Conservation (phyloP, 371 early-diverging fungal genomes). For the Mortierella sp. region DNA sequence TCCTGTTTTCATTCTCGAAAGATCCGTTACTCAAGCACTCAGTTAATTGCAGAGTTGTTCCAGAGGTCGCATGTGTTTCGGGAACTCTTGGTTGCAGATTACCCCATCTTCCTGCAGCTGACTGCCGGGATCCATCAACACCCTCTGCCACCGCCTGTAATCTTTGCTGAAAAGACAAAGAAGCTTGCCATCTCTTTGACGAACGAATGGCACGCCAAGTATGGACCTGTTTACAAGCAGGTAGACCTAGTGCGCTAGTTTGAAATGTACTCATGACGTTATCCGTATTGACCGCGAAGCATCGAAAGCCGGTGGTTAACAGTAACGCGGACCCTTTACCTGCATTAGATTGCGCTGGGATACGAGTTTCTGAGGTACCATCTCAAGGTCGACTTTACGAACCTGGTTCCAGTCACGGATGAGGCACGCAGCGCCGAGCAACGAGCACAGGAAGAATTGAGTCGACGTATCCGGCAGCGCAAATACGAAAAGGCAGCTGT, state of each 20-base stretch:
- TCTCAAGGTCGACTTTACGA: constrained; percentile 59
- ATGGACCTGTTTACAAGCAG: constrained; percentile 67
- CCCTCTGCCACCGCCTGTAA: constrained; percentile 69
- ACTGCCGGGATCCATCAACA: constrained; percentile 70
- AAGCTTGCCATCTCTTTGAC: constrained; percentile 65
- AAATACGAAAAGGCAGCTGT: constrained; percentile 59
- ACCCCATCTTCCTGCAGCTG: constrained; percentile 68
- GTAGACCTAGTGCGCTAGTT: constrained; percentile 2
- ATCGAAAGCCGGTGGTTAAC: not conserved
- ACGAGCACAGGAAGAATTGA: constrained; percentile 26
- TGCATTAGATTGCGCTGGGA: constrained; percentile 61
- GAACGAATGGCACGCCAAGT: constrained; percentile 71
- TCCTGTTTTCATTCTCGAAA: constrained; percentile 17
- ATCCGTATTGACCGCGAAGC: too few species aligned
- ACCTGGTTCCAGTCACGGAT: constrained; percentile 51
- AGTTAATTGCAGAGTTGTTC: constrained; percentile 74
- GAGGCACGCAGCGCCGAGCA: constrained; percentile 41
- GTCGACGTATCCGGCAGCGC: constrained; percentile 58
- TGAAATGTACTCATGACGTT: not conserved
- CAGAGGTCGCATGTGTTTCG: constrained; percentile 78
- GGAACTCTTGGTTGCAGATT: constrained; percentile 63
- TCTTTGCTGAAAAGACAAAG: constrained; percentile 66
- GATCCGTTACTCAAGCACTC: constrained; percentile 77
- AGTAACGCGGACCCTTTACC: too few species aligned
- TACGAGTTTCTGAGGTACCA: constrained; percentile 67